A percentile compares a stretch with the other conserved stretches of the same genome.
phyloP scores from a whole-genome alignment of 305 asterid genomes.

The Fraxinus albicans region DNA sequence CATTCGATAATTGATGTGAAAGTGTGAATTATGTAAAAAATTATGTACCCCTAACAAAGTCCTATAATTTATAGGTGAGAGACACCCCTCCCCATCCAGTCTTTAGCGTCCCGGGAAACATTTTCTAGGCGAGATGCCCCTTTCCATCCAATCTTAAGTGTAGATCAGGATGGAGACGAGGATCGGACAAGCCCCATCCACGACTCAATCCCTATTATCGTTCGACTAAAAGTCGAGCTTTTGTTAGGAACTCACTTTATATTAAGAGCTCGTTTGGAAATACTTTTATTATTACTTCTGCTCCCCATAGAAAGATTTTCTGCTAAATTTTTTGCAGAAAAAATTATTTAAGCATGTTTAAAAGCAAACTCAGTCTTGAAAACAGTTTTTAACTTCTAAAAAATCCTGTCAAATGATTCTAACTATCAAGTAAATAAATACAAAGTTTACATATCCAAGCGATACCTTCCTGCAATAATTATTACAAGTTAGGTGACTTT shows the following conservation, averaged over 20 bases:
- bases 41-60: too few species aligned
- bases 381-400: too few species aligned
- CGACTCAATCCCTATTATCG: background rate
- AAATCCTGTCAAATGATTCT: background rate
- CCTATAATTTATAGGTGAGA: too few species aligned
- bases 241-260: background rate
- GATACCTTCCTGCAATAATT: background rate
- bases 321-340: background rate
- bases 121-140: too few species aligned
- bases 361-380: background rate
- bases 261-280: background rate
- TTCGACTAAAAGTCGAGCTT: background rate
- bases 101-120: too few species aligned
- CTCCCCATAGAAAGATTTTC: too few species aligned
- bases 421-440: background rate
- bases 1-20: too few species aligned
- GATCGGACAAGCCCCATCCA: background rate
- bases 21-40: too few species aligned
- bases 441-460: background rate
- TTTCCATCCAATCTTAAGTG: too few species aligned
- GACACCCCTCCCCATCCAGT: too few species aligned
- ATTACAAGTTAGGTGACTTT: background rate
- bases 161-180: background rate
- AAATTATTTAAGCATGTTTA: background rate
- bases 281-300: background rate